A percentile compares a stretch with the other conserved stretches of the same genome.
These are phyloP conservation scores for Lachancea meyersii DNA, from an alignment of 805 yeast genomes.

Conservation along the genomic window DNA sequence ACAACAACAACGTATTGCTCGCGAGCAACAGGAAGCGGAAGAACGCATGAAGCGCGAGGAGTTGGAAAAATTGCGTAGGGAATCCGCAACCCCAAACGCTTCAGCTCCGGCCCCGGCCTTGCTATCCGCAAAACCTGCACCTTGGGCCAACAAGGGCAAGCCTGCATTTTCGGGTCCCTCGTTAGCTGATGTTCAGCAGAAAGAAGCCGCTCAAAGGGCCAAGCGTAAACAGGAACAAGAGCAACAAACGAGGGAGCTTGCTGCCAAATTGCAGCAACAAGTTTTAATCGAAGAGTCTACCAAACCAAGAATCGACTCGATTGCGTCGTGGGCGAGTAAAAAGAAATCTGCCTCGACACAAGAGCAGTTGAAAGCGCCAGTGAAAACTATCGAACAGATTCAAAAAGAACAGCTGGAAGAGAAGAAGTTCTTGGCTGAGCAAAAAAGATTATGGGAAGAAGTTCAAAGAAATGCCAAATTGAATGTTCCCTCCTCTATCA, in stretches of 20 bases:
- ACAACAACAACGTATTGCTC: background rate
- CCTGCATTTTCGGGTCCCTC: slow-evolving; percentile 18
- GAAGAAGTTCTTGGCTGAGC: slow-evolving; percentile 29
- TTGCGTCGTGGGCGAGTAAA: slow-evolving; percentile 27
- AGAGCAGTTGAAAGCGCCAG: slow-evolving; percentile 1
- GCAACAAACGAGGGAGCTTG: slow-evolving; percentile 14
- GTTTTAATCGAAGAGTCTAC: slow-evolving; percentile 19
- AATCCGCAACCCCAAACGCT: background rate
- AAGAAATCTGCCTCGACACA: slow-evolving; percentile 7
- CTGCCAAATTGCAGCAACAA: slow-evolving; percentile 20
- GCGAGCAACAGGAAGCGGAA: slow-evolving; percentile 1
- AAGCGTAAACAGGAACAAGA: slow-evolving; percentile 16
- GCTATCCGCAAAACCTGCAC: slow-evolving; percentile 18
- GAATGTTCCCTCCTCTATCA: slow-evolving; percentile 39
- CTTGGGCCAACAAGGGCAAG: slow-evolving; percentile 26
- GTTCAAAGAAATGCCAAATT: slow-evolving; percentile 66
- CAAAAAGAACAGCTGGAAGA: slow-evolving; percentile 19
- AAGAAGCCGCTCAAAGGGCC: slow-evolving; percentile 16
- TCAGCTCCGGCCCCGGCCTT: slow-evolving; percentile 4
- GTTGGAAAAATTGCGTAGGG: background rate
- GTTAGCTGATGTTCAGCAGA: slow-evolving; percentile 20
- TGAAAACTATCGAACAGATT: slow-evolving; percentile 10
- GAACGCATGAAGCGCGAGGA: slow-evolving; percentile 7
- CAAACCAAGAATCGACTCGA: slow-evolving; percentile 14
- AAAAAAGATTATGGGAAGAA: slow-evolving; percentile 38